These are phyloP conservation scores for Scenedesmus sp. DNA, from an alignment of 163 green algal genomes.

Conservation along the genomic window DNA sequence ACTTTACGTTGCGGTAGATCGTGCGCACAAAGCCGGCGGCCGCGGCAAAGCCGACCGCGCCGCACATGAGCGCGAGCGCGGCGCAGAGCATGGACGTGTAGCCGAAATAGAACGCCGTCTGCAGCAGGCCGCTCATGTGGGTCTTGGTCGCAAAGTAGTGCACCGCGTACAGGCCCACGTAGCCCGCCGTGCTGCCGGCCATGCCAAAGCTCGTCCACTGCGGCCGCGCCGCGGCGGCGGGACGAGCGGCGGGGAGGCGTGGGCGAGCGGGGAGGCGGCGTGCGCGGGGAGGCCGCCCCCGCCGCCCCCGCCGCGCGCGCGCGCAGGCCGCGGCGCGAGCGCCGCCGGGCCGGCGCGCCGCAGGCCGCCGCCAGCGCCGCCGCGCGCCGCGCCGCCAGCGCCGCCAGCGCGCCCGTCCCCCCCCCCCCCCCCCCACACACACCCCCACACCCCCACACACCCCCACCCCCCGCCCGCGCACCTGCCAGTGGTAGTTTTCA, in stretches of 20 bases:
- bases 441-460: too few relatives aligned
- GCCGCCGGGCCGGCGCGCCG: too few relatives aligned
- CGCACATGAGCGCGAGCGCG: slow-evolving; percentile 87
- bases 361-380: too few relatives aligned
- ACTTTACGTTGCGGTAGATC: slow-evolving; percentile 83
- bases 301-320: not conserved
- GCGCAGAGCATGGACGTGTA: slow-evolving; percentile 97
- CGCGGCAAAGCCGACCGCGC: slow-evolving; percentile 91
- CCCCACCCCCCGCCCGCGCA: too few relatives aligned
- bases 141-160: slow-evolving; percentile 94
- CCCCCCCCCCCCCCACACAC: too few relatives aligned
- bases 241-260: slow-evolving; percentile 13
- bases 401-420: too few relatives aligned
- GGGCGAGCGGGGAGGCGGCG: not conserved
- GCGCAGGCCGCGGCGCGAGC: too few relatives aligned
- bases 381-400: too few relatives aligned
- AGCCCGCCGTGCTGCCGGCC: slow-evolving; percentile 80
- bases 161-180: slow-evolving; percentile 94
- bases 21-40: slow-evolving; percentile 85
- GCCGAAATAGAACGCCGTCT: slow-evolving; percentile 97
- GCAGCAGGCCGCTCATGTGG: slow-evolving; percentile 98
- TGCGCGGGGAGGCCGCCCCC: not conserved
- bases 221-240: too few relatives aligned
- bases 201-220: slow-evolving; percentile 93
- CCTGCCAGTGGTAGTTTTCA: slow-evolving; percentile 98